Conservation (phyloP, 257 asterid species). For the Solanum paucissectum region DNA sequence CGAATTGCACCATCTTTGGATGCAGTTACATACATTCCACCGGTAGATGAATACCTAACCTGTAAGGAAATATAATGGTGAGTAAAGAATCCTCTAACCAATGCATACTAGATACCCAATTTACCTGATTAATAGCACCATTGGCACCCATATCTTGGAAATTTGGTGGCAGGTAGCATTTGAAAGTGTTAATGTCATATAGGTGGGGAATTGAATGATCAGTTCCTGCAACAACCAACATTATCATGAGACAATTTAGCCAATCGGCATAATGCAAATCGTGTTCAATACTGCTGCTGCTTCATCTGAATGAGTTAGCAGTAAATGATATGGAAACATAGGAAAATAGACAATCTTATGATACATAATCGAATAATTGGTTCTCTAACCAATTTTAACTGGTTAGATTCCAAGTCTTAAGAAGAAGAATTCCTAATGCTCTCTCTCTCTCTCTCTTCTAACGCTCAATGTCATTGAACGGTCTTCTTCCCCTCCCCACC, state of each 20-base stretch:
- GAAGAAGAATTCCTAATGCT: background rate
- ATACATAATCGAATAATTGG: background rate
- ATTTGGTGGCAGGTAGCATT: constrained; percentile 63
- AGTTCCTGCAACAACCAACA: constrained; percentile 43
- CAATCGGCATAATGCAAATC: background rate
- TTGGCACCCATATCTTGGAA: constrained; percentile 47
- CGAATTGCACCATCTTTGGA: constrained; percentile 74
- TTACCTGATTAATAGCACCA: constrained; percentile 83
- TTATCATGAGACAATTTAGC: background rate
- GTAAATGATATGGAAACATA: background rate
- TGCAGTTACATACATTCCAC: constrained; percentile 81
- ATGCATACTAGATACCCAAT: background rate
- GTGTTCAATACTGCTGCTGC: background rate
- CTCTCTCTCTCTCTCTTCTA: background rate
- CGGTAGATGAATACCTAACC: constrained; percentile 71
- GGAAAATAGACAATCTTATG: background rate
- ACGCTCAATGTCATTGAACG: background rate
- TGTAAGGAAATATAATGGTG: constrained; percentile 7
- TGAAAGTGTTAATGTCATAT: constrained; percentile 73
- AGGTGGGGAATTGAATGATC: constrained; percentile 75
- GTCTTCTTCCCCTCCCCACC: background rate
- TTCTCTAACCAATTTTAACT: background rate
- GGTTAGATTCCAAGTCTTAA: background rate
- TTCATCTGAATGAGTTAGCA: background rate
- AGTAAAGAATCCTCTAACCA: background rate